Conservation (phyloP, 345 rosid species). For the Alliaria petiolata region DNA sequence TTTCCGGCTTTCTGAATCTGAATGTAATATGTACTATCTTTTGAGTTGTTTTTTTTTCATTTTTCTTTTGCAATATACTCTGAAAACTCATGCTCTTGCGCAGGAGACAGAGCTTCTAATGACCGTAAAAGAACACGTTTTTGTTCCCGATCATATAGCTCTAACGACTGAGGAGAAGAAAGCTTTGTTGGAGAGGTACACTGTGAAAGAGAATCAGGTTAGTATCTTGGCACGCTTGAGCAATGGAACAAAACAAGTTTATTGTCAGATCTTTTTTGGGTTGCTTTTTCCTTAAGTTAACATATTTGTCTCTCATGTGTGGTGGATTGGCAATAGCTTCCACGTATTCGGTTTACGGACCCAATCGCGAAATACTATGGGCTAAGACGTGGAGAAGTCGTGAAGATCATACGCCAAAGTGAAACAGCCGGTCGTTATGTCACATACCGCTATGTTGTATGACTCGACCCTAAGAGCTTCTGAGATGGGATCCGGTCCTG, state of each 20-base stretch:
- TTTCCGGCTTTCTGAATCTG: too few species aligned
- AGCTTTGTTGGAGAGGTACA: conserved; percentile 66
- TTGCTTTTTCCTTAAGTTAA: too few species aligned
- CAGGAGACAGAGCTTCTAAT: conserved; percentile 70
- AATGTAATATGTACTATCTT: too few species aligned
- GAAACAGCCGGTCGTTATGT: conserved; percentile 67
- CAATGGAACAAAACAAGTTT: background rate
- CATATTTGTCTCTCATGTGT: background rate
- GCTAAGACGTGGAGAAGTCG: conserved; percentile 61
- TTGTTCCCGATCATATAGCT: conserved; percentile 74
- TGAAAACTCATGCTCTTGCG: background rate
- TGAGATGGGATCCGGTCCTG: background rate
- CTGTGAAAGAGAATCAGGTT: conserved; percentile 82
- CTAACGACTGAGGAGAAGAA: conserved; percentile 71
- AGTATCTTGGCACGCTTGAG: background rate
- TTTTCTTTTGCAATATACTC: too few species aligned
- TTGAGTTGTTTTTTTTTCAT: too few species aligned
- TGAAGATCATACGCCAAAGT: conserved; percentile 63
- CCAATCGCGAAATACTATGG: conserved; percentile 65
- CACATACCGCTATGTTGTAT: conserved; percentile 60
- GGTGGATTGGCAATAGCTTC: conserved; percentile 39
- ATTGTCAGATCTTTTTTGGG: background rate
- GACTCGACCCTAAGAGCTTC: conserved; percentile 8
- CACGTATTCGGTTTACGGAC: conserved; percentile 54
- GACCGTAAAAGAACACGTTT: conserved; percentile 68